These are phyloP conservation scores for Bipolaris oryzae DNA, from an alignment of 2,329 filamentous ascomycete genomes.

Conservation along the genomic window DNA sequence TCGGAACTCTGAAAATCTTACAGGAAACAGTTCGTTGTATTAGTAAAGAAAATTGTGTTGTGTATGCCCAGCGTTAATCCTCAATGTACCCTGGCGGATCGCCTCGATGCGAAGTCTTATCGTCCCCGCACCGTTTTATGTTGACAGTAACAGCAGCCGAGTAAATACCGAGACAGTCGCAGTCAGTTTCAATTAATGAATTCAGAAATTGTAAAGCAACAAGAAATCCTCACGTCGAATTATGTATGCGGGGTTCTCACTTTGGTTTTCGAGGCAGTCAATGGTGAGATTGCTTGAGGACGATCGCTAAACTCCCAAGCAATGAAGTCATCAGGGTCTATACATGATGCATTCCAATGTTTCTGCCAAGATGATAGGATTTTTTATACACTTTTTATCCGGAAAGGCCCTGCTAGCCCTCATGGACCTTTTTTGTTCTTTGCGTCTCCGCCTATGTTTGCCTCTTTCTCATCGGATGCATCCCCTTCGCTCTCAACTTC, in stretches of 20 bases:
- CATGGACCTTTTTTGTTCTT: not conserved
- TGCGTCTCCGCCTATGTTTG: not conserved
- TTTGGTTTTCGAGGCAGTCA: not conserved
- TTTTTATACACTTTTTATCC: not conserved
- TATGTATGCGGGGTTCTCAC: not conserved
- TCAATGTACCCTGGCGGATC: no score
- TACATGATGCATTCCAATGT: not conserved
- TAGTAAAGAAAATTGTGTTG: not conserved
- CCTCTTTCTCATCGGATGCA: slow-evolving; percentile 1
- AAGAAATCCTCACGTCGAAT: not conserved
- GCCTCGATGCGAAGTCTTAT: not conserved
- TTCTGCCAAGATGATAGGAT: not conserved
- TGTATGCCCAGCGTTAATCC: not conserved
- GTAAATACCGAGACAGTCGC: not conserved
- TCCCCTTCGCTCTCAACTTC: not conserved
- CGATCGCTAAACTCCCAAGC: not conserved
- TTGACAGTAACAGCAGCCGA: no score
- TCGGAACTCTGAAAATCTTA: not conserved
- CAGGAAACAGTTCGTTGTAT: not conserved
- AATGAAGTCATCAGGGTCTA: no score
- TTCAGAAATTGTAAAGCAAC: not conserved
- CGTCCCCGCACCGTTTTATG: not conserved
- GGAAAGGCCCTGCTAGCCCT: not conserved
- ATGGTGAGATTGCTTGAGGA: not conserved
- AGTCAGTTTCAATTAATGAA: not conserved